A percentile compares a stretch with the other conserved stretches of the same genome.
Evolutionary conservation across 805 yeast species (phyloP).

Genomic region (Cyberlindnera euphorbiiphila): DNA sequence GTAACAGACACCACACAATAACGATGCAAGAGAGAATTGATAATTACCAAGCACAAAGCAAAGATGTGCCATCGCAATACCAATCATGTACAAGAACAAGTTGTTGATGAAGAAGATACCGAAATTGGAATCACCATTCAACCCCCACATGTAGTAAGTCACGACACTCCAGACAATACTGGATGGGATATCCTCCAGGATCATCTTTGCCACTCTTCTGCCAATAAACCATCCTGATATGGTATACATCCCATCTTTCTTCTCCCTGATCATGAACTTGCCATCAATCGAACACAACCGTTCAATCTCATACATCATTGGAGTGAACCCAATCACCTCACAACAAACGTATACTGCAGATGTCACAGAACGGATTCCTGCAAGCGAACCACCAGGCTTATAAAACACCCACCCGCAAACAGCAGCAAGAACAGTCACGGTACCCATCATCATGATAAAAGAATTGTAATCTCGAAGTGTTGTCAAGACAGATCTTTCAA

Average conservation of each 20-base stretch:
- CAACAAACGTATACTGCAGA: conserved; percentile 50
- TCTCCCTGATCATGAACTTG: conserved; percentile 46
- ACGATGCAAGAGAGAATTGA: conserved; percentile 19
- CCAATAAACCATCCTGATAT: conserved; percentile 24
- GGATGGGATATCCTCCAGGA: conserved; percentile 66
- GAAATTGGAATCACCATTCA: conserved; percentile 47
- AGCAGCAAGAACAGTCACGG: conserved; percentile 48
- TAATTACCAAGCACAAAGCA: conserved; percentile 21
- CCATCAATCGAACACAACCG: conserved; percentile 53
- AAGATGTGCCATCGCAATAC: conserved; percentile 51
- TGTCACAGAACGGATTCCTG: conserved; percentile 61
- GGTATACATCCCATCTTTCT: conserved; percentile 23
- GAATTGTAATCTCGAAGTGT: conserved; percentile 52
- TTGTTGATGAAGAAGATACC: conserved; percentile 59
- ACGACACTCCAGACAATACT: conserved; percentile 55
- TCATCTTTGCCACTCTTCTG: conserved; percentile 58
- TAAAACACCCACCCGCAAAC: conserved; percentile 76
- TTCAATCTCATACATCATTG: conserved; percentile 54
- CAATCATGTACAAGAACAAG: conserved; percentile 51
- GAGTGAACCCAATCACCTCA: conserved; percentile 52
- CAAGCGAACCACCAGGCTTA: conserved; percentile 52
- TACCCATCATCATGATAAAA: conserved; percentile 38
- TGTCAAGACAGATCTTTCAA: conserved; percentile 39
- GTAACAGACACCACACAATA: conserved; percentile 21
- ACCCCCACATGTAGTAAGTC: conserved; percentile 76